Base-by-base conservation (phyloP, 73 alveolate species). In the Effrenium voratum region DNA sequence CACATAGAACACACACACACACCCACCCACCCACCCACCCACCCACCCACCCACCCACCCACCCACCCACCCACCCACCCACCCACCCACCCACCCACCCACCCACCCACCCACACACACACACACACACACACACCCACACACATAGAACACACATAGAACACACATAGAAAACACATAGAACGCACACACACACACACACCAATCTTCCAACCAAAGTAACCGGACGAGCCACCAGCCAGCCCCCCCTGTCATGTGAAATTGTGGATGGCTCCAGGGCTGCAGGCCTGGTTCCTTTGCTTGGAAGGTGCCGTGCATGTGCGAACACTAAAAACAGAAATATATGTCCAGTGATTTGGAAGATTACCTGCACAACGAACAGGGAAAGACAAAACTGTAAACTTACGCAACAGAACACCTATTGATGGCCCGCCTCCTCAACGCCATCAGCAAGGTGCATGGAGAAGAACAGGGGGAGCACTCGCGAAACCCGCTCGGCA, bases 401-500 rank as follows among this genome's bases (percentile, higher is more conserved):
- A n/a, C n/a, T n/a, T n/a, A n/a, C n/a, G 26, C 70, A 1, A 26
- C 36, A 57, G 0, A 57, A 0, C 30, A 1, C 32, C 22, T 26
- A 16, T 19, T 12, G 44, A 4, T 5, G 10, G 0, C 47, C 83
- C 83, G 19, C 95, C 83, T 87, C 95, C 84, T 87, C 95, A 15
- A 70, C n/a, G 76, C 95, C 81, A 26, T 87, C 83, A 66, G 76
- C 83, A 83, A 87, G 43, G 84, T 87, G 43, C 72, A 85, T n/a
- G 36, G 95, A 87, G 95, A 87, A 87, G 95, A 87, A 63, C 41
- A 87, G 84, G 41, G 95, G 95, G 47, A 87, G 70, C 43, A 76
- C 95, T 43, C 95, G 95, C 22, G 95, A 87, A 24, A 87, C 95
- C n/a, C 95, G 63, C 95, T 87, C 95, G 50, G 95, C 95, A 40